Evolutionary conservation across 768 basidiomycete genomes (phyloP).

Genomic region (Baorangia bicolor): DNA sequence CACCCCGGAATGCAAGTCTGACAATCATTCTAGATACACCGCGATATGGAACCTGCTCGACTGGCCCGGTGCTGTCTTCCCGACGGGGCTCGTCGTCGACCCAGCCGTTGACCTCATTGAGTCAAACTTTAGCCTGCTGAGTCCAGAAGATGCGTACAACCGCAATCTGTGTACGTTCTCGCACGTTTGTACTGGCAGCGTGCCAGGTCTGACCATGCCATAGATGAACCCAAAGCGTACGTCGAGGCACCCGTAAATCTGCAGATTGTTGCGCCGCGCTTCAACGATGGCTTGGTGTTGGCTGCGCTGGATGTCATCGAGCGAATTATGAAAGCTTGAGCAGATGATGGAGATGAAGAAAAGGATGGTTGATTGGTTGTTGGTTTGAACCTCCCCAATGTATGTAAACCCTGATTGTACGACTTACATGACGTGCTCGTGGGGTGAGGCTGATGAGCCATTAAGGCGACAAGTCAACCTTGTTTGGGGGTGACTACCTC

Average conservation of each 20-base stretch:
- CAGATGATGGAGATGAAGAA: background rate
- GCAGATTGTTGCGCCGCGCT: constrained; percentile 26
- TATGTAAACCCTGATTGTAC: background rate
- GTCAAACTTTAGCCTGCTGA: constrained; percentile 7
- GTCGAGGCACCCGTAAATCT: constrained; percentile 19
- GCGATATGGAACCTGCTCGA: constrained; percentile 45
- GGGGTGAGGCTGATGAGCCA: background rate
- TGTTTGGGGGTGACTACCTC: too few species aligned
- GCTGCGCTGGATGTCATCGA: constrained; percentile 27
- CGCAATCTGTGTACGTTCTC: constrained; percentile 17
- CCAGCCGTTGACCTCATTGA: constrained; percentile 23
- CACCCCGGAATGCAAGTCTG: background rate
- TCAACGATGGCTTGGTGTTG: constrained; percentile 28
- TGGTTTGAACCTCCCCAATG: background rate
- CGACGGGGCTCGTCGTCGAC: constrained; percentile 37
- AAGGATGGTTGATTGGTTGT: background rate
- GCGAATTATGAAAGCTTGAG: constrained; percentile 21
- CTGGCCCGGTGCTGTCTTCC: constrained; percentile 44
- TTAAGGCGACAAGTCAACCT: too few species aligned
- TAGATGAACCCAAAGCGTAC: constrained; percentile 23
- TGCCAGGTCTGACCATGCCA: background rate
- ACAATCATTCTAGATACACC: constrained; percentile 34
- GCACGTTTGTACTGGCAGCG: background rate
- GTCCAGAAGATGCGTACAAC: constrained; percentile 23
- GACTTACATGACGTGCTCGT: background rate